Conservation (phyloP, 306 rosid species). For the Comarum palustre region DNA sequence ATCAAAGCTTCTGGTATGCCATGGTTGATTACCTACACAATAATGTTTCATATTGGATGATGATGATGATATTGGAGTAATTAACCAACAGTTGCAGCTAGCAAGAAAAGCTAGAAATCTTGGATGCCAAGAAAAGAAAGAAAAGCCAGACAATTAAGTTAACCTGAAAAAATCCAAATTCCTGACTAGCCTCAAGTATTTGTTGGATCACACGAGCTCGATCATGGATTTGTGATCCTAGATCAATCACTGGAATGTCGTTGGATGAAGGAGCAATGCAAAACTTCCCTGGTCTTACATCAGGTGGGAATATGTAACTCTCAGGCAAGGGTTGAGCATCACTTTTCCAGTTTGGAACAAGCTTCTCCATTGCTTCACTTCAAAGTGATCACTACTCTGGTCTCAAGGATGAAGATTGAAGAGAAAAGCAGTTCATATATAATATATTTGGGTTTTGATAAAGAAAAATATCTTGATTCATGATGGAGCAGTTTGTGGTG, state of each 20-base stretch:
- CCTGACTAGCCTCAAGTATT: constrained; percentile 14
- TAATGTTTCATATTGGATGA: background rate
- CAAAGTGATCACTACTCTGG: background rate
- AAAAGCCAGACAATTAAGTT: background rate
- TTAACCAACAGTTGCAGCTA: background rate
- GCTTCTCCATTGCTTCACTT: constrained; percentile 4
- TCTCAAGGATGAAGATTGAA: background rate
- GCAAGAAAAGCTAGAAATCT: background rate
- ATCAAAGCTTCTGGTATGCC: constrained; percentile 11
- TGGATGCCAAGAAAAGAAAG: background rate
- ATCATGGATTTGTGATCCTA: background rate
- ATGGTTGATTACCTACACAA: constrained; percentile 17
- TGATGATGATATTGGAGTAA: background rate
- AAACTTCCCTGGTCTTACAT: constrained; percentile 11
- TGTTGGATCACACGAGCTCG: background rate
- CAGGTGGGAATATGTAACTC: constrained; percentile 17
- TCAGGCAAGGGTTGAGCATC: background rate
- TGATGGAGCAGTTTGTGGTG: background rate
- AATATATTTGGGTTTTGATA: background rate
- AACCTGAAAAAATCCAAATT: constrained; percentile 20
- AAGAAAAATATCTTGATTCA: background rate
- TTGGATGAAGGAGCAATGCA: background rate
- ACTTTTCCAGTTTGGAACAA: background rate
- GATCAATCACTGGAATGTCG: constrained; percentile 15
- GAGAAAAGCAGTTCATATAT: background rate